Percentiles rank a stretch among this genome's conserved stretches.
These are phyloP conservation scores for Suillus decipiens DNA, from an alignment of 768 basidiomycete species.

Conservation along the genomic window DNA sequence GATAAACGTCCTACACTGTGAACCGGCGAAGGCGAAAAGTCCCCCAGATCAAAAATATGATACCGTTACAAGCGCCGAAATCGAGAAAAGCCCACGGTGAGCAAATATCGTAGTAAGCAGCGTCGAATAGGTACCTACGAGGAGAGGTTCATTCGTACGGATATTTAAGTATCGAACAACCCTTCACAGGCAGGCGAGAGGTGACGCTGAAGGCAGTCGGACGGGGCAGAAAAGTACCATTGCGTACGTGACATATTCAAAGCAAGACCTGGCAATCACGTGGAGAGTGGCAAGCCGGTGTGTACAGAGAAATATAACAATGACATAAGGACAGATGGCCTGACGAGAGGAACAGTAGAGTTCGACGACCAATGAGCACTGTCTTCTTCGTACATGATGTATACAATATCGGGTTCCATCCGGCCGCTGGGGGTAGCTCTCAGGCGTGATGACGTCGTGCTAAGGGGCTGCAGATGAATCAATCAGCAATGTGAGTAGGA, in stretches of 20 bases:
- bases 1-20: background rate
- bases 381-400: constrained; percentile 56
- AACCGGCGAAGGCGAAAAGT: background rate
- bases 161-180: constrained; percentile 17
- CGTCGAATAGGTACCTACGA: constrained; percentile 32
- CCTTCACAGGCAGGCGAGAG: constrained; percentile 18
- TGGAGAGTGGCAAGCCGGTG: constrained; percentile 21
- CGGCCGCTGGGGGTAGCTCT: constrained; percentile 14
- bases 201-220: constrained; percentile 10
- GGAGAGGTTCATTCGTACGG: constrained; percentile 35
- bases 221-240: constrained; percentile 10
- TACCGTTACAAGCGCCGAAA: background rate
- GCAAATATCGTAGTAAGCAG: background rate
- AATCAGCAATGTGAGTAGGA: constrained; percentile 25
- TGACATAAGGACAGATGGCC: constrained; percentile 22
- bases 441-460: constrained; percentile 14
- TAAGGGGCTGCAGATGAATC: constrained; percentile 10
- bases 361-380: constrained; percentile 33
- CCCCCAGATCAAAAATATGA: background rate
- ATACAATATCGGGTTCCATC: constrained; percentile 38
- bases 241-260: constrained; percentile 20
- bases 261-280: constrained; percentile 30
- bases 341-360: constrained; percentile 22
- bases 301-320: constrained; percentile 16
- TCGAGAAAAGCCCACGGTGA: background rate